Percentiles rank a stretch among this genome's conserved stretches.
Conservation (phyloP, 306 rosid species). For the Malus sylvestris region DNA sequence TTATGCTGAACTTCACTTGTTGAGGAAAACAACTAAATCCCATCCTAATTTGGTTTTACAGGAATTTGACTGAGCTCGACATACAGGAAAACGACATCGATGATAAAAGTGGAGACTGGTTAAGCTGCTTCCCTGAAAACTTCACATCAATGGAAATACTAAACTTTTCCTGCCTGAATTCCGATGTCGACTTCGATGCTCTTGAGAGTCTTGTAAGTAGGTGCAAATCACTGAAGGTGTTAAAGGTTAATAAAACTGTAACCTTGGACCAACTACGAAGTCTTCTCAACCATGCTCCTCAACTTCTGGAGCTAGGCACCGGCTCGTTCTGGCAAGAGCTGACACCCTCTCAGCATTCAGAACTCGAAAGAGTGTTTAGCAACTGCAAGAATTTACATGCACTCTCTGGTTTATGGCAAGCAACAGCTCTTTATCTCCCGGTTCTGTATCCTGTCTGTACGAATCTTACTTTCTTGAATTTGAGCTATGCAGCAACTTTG, state of each 20-base stretch:
- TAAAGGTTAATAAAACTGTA: slow-evolving; percentile 63
- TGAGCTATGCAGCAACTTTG: slow-evolving; percentile 50
- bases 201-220: slow-evolving; percentile 72
- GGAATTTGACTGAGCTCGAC: slow-evolving; percentile 76
- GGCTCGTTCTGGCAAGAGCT: slow-evolving; percentile 65
- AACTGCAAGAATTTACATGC: slow-evolving; percentile 58
- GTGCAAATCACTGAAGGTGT: slow-evolving; percentile 60
- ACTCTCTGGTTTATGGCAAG: slow-evolving; percentile 73
- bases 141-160: slow-evolving; percentile 69
- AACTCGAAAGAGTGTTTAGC: slow-evolving; percentile 53
- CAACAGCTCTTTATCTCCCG: slow-evolving; percentile 45
- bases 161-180: slow-evolving; percentile 57
- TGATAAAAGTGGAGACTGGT: slow-evolving; percentile 69
- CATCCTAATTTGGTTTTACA: slow-evolving; percentile 28
- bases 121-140: slow-evolving; percentile 74
- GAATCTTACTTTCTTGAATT: slow-evolving; percentile 63
- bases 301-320: slow-evolving; percentile 56
- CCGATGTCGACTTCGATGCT: slow-evolving; percentile 48
- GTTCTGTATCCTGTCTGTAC: slow-evolving; percentile 56
- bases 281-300: slow-evolving; percentile 53
- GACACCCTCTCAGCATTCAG: slow-evolving; percentile 39
- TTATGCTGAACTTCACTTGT: background rate
- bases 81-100: slow-evolving; percentile 69
- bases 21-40: slow-evolving; percentile 4
- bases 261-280: slow-evolving; percentile 52